Conservation (phyloP, 2,329 filamentous ascomycete species). For the Amphichorda felina region DNA sequence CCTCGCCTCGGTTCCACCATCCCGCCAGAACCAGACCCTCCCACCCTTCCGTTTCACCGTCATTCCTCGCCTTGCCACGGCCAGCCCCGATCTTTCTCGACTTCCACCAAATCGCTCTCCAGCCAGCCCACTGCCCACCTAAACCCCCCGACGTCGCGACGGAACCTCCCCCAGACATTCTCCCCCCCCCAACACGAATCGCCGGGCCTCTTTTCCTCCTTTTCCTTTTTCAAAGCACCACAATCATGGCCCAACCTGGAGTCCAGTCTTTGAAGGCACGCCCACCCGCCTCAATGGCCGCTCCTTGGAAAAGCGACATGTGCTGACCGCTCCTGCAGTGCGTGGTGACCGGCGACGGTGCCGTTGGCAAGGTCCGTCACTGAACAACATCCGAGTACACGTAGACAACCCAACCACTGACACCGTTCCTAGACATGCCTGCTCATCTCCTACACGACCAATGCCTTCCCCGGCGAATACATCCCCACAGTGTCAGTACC, state of each 20-base stretch:
- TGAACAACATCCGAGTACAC: neutral
- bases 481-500: conserved; percentile 88
- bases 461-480: conserved; percentile 99
- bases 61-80: neutral
- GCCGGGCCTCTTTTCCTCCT: neutral
- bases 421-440: conserved; percentile 68
- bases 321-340: conserved; percentile 48
- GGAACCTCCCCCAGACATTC: too few species aligned
- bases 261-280: conserved; percentile 87
- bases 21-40: neutral
- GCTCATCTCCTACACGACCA: conserved; percentile 97
- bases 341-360: conserved; percentile 98
- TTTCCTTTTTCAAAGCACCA: neutral
- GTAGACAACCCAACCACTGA: conserved; percentile 11
- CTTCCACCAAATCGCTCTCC: neutral
- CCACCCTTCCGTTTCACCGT: neutral
- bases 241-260: conserved; percentile 65
- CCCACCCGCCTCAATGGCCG: conserved; percentile 7
- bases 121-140: neutral
- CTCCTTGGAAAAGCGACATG: conserved; percentile 10
- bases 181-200: neutral
- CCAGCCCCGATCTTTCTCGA: neutral
- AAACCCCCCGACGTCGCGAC: neutral
- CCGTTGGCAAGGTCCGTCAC: conserved; percentile 76
- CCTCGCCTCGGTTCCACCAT: too few species aligned